phyloP scores from a whole-genome alignment of 768 basidiomycete species.

The Rhodotorula sphaerocarpa region DNA sequence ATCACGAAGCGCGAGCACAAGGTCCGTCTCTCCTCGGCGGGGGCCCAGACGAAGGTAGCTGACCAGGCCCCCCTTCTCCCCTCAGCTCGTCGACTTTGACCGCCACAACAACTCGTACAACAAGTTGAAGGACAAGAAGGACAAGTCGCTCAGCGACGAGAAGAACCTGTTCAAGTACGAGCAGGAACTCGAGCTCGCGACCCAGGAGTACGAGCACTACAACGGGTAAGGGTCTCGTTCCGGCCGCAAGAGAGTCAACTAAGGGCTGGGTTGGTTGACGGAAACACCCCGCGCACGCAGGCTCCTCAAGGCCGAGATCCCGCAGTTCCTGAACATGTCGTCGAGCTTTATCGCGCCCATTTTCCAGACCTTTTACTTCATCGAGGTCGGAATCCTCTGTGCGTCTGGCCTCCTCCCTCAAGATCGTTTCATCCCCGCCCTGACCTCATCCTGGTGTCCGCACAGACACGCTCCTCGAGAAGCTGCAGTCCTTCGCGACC shows the following conservation, averaged over 20 bases:
- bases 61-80: background rate
- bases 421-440: background rate
- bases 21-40: slow-evolving; percentile 46
- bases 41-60: no score
- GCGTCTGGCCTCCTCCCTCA: slow-evolving; percentile 1
- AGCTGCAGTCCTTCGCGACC: slow-evolving; percentile 72
- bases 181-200: slow-evolving; percentile 48
- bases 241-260: background rate
- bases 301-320: slow-evolving; percentile 83
- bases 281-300: slow-evolving; percentile 38
- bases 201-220: slow-evolving; percentile 49
- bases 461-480: slow-evolving; percentile 88
- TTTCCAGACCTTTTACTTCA: slow-evolving; percentile 98
- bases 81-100: slow-evolving; percentile 83
- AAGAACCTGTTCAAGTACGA: slow-evolving; percentile 48
- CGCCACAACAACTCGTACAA: slow-evolving; percentile 90
- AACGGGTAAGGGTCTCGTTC: slow-evolving; percentile 30
- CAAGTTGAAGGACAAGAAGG: slow-evolving; percentile 78
- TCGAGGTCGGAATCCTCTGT: slow-evolving; percentile 66
- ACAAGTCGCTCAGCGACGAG: slow-evolving; percentile 60
- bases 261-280: no score
- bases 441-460: slow-evolving; percentile 65
- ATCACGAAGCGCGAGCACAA: slow-evolving; percentile 97
- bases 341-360: slow-evolving; percentile 89
- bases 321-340: slow-evolving; percentile 78